A percentile compares a stretch with the other conserved stretches of the same genome.
phyloP scores from a whole-genome alignment of 371 early-diverging fungal genomes.

The Thermomucor indicae-seudaticae region DNA sequence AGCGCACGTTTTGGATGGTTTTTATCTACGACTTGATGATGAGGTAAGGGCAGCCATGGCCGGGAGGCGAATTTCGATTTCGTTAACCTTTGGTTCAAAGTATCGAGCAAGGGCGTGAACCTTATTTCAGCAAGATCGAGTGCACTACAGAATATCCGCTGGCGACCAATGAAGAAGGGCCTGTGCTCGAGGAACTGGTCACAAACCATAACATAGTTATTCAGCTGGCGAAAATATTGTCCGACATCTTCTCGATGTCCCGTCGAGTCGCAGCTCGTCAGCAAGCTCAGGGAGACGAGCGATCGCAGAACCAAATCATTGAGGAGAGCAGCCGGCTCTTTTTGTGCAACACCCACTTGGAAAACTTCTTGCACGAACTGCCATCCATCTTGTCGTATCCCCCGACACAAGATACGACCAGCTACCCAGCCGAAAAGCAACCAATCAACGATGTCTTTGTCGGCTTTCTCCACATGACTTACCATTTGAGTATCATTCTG shows the following conservation, averaged over 20 bases:
- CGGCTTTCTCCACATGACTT: conserved; percentile 67
- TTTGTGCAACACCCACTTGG: conserved; percentile 38
- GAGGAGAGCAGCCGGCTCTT: conserved; percentile 40
- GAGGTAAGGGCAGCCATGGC: conserved; percentile 15
- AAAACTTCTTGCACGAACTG: conserved; percentile 44
- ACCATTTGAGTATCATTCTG: conserved; percentile 74
- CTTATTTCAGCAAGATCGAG: conserved; percentile 23
- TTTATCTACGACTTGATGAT: conserved; percentile 38
- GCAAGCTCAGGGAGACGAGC: conserved; percentile 20
- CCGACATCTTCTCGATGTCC: conserved; percentile 27
- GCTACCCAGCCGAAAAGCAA: conserved; percentile 40
- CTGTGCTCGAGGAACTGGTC: conserved; percentile 33
- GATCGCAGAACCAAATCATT: conserved; percentile 21
- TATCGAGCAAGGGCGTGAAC: conserved; percentile 38
- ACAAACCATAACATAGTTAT: conserved; percentile 35
- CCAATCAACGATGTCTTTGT: conserved; percentile 33
- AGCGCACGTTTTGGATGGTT: conserved; percentile 40
- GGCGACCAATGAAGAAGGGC: conserved; percentile 34
- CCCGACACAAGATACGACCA: conserved; percentile 26
- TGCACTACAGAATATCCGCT: conserved; percentile 38
- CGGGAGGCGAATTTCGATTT: background rate
- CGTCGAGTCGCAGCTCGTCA: conserved; percentile 24
- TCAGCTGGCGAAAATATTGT: conserved; percentile 31
- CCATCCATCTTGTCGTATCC: conserved; percentile 40
- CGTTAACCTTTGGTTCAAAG: conserved; percentile 1